Evolutionary conservation across 345 rosid genomes (phyloP).

Genomic region (Lumnitzera littorea): DNA sequence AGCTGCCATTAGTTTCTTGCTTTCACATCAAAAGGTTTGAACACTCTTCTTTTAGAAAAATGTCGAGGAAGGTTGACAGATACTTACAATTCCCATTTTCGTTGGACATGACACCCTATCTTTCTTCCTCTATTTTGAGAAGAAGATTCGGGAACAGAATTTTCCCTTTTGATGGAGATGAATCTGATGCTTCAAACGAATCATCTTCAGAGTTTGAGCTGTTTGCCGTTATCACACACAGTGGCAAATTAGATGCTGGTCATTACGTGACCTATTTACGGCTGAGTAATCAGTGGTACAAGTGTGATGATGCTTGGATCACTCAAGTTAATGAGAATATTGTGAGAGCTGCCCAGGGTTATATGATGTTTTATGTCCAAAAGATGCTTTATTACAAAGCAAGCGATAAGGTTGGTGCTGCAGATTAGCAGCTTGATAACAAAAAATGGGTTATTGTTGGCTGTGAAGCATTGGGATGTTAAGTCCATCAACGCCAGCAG

Average conservation of each 20-base stretch:
- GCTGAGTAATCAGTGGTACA: slow-evolving; percentile 54
- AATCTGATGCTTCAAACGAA: slow-evolving; percentile 35
- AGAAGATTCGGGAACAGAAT: slow-evolving; percentile 49
- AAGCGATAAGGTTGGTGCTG: slow-evolving; percentile 31
- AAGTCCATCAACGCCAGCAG: background rate
- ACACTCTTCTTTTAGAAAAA: slow-evolving; percentile 44
- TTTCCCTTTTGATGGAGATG: slow-evolving; percentile 50
- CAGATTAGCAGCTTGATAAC: background rate
- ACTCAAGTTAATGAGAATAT: slow-evolving; percentile 48
- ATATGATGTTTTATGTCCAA: slow-evolving; percentile 72
- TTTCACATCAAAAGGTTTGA: slow-evolving; percentile 67
- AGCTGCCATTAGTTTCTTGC: slow-evolving; percentile 62
- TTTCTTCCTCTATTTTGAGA: slow-evolving; percentile 57
- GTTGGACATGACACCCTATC: slow-evolving; percentile 53
- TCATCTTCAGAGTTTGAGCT: slow-evolving; percentile 50
- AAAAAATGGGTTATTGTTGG: slow-evolving; percentile 5
- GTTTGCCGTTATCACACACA: slow-evolving; percentile 64
- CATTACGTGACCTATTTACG: slow-evolving; percentile 57
- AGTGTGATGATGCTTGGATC: slow-evolving; percentile 70
- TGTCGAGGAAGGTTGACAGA: slow-evolving; percentile 60
- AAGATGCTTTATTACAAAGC: slow-evolving; percentile 51
- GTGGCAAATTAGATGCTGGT: slow-evolving; percentile 52
- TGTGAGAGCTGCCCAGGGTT: slow-evolving; percentile 63
- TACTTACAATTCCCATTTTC: slow-evolving; percentile 57
- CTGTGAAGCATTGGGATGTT: background rate